A percentile compares a stretch with the other conserved stretches of the same genome.
phyloP scores from a whole-genome alignment of 2,329 filamentous ascomycete species.

The Leptosphaerulina australis region DNA sequence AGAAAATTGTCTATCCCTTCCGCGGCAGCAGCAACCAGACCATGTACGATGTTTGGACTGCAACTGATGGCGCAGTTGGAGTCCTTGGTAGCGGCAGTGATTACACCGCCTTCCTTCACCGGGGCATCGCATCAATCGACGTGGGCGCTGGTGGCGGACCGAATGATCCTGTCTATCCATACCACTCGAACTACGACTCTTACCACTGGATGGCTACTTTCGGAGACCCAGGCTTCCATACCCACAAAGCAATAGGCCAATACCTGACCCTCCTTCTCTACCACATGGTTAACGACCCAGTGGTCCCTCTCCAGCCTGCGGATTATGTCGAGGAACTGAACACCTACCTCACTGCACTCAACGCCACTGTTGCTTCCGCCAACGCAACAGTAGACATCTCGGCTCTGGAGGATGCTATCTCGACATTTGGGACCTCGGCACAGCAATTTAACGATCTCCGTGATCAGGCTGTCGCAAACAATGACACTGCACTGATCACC shows the following conservation, averaged over 20 bases:
- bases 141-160: constrained; percentile 49
- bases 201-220: constrained; percentile 61
- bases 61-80: constrained; percentile 46
- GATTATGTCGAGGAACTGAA: constrained; percentile 49
- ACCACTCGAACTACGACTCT: constrained; percentile 56
- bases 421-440: constrained; percentile 42
- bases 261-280: constrained; percentile 53
- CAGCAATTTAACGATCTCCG: constrained; percentile 39
- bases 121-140: constrained; percentile 52
- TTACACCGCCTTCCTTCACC: constrained; percentile 56
- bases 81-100: constrained; percentile 56
- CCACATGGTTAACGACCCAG: constrained; percentile 48
- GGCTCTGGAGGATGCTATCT: constrained; percentile 45
- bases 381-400: constrained; percentile 42
- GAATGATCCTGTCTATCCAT: constrained; percentile 54
- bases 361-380: constrained; percentile 35
- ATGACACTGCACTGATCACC: constrained; percentile 38
- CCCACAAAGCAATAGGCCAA: constrained; percentile 58
- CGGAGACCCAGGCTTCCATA: constrained; percentile 58
- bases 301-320: constrained; percentile 49
- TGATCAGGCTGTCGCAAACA: constrained; percentile 34
- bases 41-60: constrained; percentile 54
- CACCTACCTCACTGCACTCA: constrained; percentile 45
- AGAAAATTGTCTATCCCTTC: constrained; percentile 52
- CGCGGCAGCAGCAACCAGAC: constrained; percentile 48